A percentile compares a stretch with the other conserved stretches of the same genome.
phyloP scores from a whole-genome alignment of 805 yeast species.

The Millerago galiae region DNA sequence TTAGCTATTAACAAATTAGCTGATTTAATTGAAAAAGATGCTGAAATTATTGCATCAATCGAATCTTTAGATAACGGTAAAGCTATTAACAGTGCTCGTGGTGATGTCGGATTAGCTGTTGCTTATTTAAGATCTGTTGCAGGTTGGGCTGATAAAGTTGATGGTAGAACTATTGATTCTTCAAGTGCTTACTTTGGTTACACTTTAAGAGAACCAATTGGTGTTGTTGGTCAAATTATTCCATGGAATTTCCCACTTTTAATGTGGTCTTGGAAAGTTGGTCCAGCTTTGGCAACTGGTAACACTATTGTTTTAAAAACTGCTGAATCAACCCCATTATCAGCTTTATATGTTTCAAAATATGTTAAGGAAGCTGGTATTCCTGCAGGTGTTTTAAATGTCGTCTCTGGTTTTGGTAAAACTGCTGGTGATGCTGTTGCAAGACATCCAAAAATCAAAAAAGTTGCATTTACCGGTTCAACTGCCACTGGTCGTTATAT shows the following conservation, averaged over 20 bases:
- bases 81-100: constrained; percentile 12
- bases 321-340: constrained; percentile 12
- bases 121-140: constrained; percentile 13
- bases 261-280: constrained; percentile 13
- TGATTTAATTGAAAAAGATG: constrained; percentile 9
- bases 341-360: constrained; percentile 10
- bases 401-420: constrained; percentile 13
- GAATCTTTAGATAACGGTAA: constrained; percentile 12
- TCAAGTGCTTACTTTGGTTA: constrained; percentile 8
- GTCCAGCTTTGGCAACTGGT: constrained; percentile 13
- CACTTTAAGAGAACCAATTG: constrained; percentile 12
- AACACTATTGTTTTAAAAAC: constrained; percentile 10
- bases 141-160: constrained; percentile 13
- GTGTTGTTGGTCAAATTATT: constrained; percentile 13
- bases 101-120: constrained; percentile 9
- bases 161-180: constrained; percentile 12
- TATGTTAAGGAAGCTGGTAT: constrained; percentile 11
- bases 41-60: constrained; percentile 8
- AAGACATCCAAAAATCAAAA: constrained; percentile 10
- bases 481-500: constrained; percentile 12
- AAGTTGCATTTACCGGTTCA: constrained; percentile 13
- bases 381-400: constrained; percentile 11
- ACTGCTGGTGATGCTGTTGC: constrained; percentile 13
- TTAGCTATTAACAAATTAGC: constrained; percentile 10
- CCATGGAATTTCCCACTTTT: constrained; percentile 13